Evolutionary conservation across 2,329 filamentous ascomycete genomes (phyloP).

Genomic region (Thermoascus crustaceus): DNA sequence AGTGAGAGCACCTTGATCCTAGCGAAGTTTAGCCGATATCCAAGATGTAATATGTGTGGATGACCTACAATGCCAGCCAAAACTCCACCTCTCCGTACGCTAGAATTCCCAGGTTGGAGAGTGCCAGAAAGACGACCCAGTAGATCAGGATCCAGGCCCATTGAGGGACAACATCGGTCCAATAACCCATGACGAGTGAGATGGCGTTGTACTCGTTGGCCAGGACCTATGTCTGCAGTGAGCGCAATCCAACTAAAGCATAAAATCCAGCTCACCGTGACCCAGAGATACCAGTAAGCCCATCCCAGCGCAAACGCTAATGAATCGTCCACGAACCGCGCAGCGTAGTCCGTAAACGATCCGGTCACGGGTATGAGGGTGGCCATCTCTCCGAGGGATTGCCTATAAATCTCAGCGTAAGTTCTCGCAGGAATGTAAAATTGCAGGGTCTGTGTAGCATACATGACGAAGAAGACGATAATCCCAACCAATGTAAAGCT

Average conservation of each 20-base stretch:
- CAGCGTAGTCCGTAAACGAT: slow-evolving; percentile 61
- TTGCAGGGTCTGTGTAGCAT: too few species aligned
- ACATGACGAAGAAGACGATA: slow-evolving; percentile 48
- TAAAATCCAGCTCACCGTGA: slow-evolving; percentile 21
- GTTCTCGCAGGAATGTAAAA: slow-evolving; percentile 6
- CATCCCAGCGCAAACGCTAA: slow-evolving; percentile 62
- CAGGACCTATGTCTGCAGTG: slow-evolving; percentile 15
- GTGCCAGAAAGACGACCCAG: slow-evolving; percentile 36
- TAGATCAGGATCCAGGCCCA: slow-evolving; percentile 43
- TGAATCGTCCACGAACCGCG: slow-evolving; percentile 63
- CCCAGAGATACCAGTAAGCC: slow-evolving; percentile 55
- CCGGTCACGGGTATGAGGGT: slow-evolving; percentile 65
- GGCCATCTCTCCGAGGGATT: slow-evolving; percentile 65
- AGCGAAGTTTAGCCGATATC: slow-evolving; percentile 6
- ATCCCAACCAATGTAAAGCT: slow-evolving; percentile 65
- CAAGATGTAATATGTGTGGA: too few species aligned
- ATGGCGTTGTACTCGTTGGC: slow-evolving; percentile 42
- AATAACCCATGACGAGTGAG: slow-evolving; percentile 38
- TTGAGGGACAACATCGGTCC: slow-evolving; percentile 36
- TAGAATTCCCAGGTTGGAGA: slow-evolving; percentile 35
- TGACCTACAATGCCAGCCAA: slow-evolving; percentile 31
- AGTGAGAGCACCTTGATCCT: slow-evolving; percentile 27
- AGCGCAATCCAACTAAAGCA: neutral
- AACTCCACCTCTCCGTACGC: slow-evolving; percentile 49
- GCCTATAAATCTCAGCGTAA: slow-evolving; percentile 49